Evolutionary conservation across 148 eudicot species (phyloP).

Genomic region (Chenopodium berlandieri): DNA sequence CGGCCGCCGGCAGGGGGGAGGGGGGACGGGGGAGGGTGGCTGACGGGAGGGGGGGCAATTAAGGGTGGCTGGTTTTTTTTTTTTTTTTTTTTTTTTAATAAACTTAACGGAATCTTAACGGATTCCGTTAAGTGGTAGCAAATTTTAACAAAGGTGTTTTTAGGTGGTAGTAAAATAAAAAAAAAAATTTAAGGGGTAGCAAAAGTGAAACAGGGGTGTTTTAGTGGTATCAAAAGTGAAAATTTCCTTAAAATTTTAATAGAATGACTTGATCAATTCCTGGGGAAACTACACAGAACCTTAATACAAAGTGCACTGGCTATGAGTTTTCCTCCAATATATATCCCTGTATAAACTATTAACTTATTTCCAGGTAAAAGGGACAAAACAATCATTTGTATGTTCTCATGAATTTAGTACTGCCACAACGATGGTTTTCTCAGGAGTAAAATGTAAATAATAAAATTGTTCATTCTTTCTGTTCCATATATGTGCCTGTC

Average conservation of each 20-base stretch:
- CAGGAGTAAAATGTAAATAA: neutral
- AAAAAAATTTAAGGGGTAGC: too few relatives aligned
- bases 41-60: too few relatives aligned
- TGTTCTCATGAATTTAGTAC: neutral
- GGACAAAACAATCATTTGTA: neutral
- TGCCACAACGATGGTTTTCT: neutral
- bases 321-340: neutral
- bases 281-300: neutral
- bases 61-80: too few relatives aligned
- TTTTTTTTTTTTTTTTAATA: too few relatives aligned
- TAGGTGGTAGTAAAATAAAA: too few relatives aligned
- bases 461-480: neutral
- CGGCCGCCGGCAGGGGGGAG: too few relatives aligned
- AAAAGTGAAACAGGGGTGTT: too few relatives aligned
- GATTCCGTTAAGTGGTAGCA: too few relatives aligned
- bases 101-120: too few relatives aligned
- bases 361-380: neutral
- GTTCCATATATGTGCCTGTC: neutral
- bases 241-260: neutral
- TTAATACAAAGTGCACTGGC: neutral
- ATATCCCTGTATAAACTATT: neutral
- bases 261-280: neutral
- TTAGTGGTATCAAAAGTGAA: too few relatives aligned
- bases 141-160: too few relatives aligned
- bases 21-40: too few relatives aligned